Base-by-base conservation (phyloP, 1,284 basidiomycete species). In the Marasmius sp. region DNA sequence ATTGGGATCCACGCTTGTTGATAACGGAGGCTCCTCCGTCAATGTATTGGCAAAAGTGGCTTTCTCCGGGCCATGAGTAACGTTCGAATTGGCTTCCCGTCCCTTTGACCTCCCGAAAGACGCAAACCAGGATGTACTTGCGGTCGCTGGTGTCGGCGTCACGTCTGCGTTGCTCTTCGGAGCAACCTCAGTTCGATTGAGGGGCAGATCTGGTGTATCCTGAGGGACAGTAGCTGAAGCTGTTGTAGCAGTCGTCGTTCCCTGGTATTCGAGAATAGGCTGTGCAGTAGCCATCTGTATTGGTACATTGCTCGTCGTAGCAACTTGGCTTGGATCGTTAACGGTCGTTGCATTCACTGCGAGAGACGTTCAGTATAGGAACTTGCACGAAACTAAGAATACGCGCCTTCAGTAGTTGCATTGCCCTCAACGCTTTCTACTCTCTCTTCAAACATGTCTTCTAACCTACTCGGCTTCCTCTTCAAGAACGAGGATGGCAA, bases 101-200 rank as follows among this genome's bases (percentile, higher is more conserved):
- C 60, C 60, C 41, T 59, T 59, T 20, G 60, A 57, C 12, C 63
- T 39, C 12, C 63, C 60, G 16, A 61, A 51, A 12, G 63, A 64
- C 27, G 39, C 49, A 41, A 64, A 59, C 63, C 63, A 61, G 8
- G 62, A 60, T 36, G 43, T 20, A 11, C 20, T 34, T 11, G 34
- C 43, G 16, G 45, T 11, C 10, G 50, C 22, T 54, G 58, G 5
- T n/a, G 11, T 43, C 20, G 38, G 58, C 20, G 38, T 52, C 9
- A 10, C 18, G 33, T 43, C 34, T 38, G 36, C 34, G 8, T 54
- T 36, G 6, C 14, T 22, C 22, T 12, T 16, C 12, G 37, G 39
- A 11, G 18, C 16, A 37, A 16, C 43, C 8, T 22, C 16, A 12
- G 33, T 60, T 27, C 8, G 50, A 14, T 18, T 18, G 22, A 16